phyloP scores from a whole-genome alignment of 225 moss, liverwort and hornwort genomes.

The Rhytidiadelphus loreus region DNA sequence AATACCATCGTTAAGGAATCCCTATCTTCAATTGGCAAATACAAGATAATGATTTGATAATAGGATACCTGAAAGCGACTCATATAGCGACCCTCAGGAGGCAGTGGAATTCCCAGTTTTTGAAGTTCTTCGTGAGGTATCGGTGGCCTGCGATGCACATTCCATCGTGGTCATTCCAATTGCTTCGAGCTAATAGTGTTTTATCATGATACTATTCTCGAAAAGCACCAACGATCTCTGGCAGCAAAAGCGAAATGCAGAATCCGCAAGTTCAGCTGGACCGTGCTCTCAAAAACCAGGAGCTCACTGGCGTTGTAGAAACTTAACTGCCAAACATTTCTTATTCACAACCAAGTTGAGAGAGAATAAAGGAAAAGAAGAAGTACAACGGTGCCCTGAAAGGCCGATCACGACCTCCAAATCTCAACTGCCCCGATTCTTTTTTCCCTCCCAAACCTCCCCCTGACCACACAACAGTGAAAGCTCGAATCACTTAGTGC shows the following conservation, averaged over 20 bases:
- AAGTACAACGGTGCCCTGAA: constrained; percentile 89
- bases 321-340: background rate
- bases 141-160: constrained; percentile 28
- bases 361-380: background rate
- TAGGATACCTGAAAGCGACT: constrained; percentile 44
- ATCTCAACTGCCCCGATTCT: constrained; percentile 94
- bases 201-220: background rate
- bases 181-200: background rate
- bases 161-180: background rate
- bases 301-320: background rate
- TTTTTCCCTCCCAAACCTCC: constrained; percentile 92
- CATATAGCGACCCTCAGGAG: constrained; percentile 58
- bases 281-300: background rate
- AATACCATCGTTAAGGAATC: background rate
- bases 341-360: background rate
- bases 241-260: background rate
- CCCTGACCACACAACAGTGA: constrained; percentile 35
- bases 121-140: constrained; percentile 48
- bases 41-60: background rate
- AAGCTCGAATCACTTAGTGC: background rate
- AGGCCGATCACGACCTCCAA: constrained; percentile 95
- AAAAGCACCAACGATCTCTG: background rate
- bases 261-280: background rate
- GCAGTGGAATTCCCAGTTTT: constrained; percentile 51
- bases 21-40: background rate